Evolutionary conservation across 2,329 filamentous ascomycete species (phyloP).

Genomic region (Incumbomyces delicatus): DNA sequence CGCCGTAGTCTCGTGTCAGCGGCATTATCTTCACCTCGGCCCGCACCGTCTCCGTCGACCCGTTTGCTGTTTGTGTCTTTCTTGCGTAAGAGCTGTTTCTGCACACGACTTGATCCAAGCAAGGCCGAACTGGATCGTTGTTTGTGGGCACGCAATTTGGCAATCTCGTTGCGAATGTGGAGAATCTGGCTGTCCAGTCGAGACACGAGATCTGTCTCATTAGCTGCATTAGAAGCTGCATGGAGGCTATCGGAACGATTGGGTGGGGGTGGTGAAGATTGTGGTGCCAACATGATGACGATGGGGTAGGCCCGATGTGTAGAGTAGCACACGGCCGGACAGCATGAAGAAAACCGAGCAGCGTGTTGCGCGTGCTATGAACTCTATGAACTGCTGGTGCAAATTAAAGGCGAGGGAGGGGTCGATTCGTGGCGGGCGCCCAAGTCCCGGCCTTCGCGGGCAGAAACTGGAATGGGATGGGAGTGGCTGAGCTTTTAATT

Average conservation of each 20-base stretch:
- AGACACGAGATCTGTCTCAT: slow-evolving; percentile 21
- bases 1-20: slow-evolving; percentile 23
- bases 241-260: too few relatives aligned
- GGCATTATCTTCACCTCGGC: slow-evolving; percentile 13
- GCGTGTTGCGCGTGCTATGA: too few relatives aligned
- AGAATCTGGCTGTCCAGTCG: slow-evolving; percentile 33
- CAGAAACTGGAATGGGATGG: too few relatives aligned
- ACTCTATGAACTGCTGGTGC: too few relatives aligned
- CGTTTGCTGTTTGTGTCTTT: background rate
- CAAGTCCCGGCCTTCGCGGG: too few relatives aligned
- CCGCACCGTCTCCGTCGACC: slow-evolving; percentile 8
- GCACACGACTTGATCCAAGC: slow-evolving; percentile 30
- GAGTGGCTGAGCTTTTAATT: too few relatives aligned
- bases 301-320: too few relatives aligned
- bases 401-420: too few relatives aligned
- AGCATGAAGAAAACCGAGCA: too few relatives aligned
- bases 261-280: background rate
- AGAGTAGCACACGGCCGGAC: too few relatives aligned
- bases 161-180: slow-evolving; percentile 32
- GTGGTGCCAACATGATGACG: background rate
- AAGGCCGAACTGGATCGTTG: slow-evolving; percentile 33
- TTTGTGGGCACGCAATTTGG: slow-evolving; percentile 29
- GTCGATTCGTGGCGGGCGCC: too few relatives aligned
- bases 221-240: slow-evolving; percentile 11
- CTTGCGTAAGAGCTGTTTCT: slow-evolving; percentile 22